These are phyloP conservation scores for Hypoxylon rickii DNA, from an alignment of 495 filamentous ascomycete genomes.

Conservation along the genomic window DNA sequence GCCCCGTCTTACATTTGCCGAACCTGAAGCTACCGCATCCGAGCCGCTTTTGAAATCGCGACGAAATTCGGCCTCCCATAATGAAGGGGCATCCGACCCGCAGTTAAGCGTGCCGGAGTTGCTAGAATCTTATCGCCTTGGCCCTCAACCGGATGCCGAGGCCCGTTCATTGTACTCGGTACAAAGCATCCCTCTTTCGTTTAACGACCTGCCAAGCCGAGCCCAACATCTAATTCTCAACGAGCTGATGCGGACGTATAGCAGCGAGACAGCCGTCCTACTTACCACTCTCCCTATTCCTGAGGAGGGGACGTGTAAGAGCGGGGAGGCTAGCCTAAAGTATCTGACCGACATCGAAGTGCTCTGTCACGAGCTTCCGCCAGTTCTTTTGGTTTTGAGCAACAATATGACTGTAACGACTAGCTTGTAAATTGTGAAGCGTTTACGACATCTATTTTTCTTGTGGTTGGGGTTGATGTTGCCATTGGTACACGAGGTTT, in stretches of 20 bases:
- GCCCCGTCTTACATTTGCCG: conserved; percentile 75
- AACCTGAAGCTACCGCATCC: conserved; percentile 30
- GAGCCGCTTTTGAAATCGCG: conserved; percentile 30
- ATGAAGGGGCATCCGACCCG: conserved; percentile 16
- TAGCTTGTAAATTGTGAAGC: conserved; percentile 66
- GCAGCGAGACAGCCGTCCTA: conserved; percentile 75
- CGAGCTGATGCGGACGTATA: conserved; percentile 74
- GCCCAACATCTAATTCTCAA: conserved; percentile 87
- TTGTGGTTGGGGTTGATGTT: no score
- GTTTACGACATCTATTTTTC: no score
- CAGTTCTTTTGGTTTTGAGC: conserved; percentile 78
- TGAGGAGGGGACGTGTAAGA: conserved; percentile 71
- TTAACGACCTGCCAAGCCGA: conserved; percentile 82
- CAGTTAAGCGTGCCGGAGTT: conserved; percentile 45
- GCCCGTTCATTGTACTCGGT: conserved; percentile 63
- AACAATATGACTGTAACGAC: conserved; percentile 93
- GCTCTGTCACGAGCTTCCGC: conserved; percentile 67
- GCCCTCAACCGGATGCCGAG: conserved; percentile 33
- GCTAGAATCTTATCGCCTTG: conserved; percentile 37
- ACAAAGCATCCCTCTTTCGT: conserved; percentile 68
- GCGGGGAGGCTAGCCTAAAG: conserved; percentile 67
- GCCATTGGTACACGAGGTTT: no score
- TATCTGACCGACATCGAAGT: conserved; percentile 82
- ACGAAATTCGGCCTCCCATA: conserved; percentile 37
- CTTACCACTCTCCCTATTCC: conserved; percentile 83